These are phyloP conservation scores for Prototheca wickerhamii DNA, from an alignment of 163 green algal species.

Conservation along the genomic window DNA sequence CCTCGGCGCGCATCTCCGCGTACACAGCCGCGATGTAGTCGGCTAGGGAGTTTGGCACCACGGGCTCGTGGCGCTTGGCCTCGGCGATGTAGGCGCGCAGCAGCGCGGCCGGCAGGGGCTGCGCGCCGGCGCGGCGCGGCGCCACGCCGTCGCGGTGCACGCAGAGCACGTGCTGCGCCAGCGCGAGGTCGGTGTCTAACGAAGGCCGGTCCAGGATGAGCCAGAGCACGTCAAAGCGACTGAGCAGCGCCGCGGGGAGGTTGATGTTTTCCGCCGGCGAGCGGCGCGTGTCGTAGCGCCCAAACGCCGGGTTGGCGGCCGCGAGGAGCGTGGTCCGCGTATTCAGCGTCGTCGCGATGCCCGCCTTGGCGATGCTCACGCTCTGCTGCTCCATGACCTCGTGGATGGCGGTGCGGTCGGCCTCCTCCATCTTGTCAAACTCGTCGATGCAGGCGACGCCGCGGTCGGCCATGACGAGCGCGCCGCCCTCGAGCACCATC, in stretches of 20 bases:
- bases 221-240: constrained; percentile 96
- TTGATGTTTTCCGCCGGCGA: constrained; percentile 97
- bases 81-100: constrained; percentile 80
- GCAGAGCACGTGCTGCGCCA: constrained; percentile 24
- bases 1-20: constrained; percentile 64
- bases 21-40: constrained; percentile 87
- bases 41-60: constrained; percentile 69
- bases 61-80: constrained; percentile 61
- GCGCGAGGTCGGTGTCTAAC: constrained; percentile 41
- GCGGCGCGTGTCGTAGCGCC: constrained; percentile 79
- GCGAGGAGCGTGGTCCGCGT: constrained; percentile 90
- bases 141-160: constrained; percentile 53
- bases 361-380: constrained; percentile 92
- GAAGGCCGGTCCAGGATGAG: constrained; percentile 85
- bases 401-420: constrained; percentile 94
- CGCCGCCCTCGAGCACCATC: constrained; percentile 83
- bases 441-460: constrained; percentile 98
- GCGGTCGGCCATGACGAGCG: constrained; percentile 83
- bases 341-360: constrained; percentile 98
- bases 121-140: constrained; percentile 32
- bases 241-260: constrained; percentile 86
- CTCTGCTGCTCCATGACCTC: constrained; percentile 70
- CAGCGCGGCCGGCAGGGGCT: constrained; percentile 29
- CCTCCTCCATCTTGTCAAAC: constrained; percentile 99
- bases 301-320: constrained; percentile 88